Evolutionary conservation across 1,284 basidiomycete species (phyloP).

Genomic region (Fomitopsis pinicola): DNA sequence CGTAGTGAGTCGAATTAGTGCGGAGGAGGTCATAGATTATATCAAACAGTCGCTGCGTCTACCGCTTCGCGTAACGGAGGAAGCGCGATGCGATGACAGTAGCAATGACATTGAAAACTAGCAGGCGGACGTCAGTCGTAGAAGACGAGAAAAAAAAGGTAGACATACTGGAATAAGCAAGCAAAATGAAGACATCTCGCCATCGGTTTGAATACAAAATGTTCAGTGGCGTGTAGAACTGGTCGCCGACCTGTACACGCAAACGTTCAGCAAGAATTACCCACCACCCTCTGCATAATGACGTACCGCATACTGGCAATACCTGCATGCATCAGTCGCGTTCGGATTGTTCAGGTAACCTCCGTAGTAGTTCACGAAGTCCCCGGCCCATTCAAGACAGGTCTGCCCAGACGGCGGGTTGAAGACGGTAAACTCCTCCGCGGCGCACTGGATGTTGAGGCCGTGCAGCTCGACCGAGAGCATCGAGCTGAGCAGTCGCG

Average conservation of each 20-base stretch:
- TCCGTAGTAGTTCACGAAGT: slow-evolving; percentile 58
- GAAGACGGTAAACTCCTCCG: slow-evolving; percentile 66
- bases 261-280: background rate
- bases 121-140: background rate
- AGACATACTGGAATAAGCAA: slow-evolving; percentile 52
- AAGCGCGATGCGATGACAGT: slow-evolving; percentile 72
- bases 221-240: slow-evolving; percentile 69
- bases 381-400: slow-evolving; percentile 66
- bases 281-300: background rate
- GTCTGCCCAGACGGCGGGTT: slow-evolving; percentile 73
- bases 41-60: slow-evolving; percentile 4
- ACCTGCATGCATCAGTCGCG: slow-evolving; percentile 60
- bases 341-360: slow-evolving; percentile 80
- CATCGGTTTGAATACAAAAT: slow-evolving; percentile 66
- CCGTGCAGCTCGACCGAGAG: slow-evolving; percentile 80
- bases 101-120: slow-evolving; percentile 68
- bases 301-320: slow-evolving; percentile 60
- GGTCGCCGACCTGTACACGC: slow-evolving; percentile 46
- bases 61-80: slow-evolving; percentile 69
- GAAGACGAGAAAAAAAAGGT: too few relatives aligned
- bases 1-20: background rate
- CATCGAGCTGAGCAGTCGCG: slow-evolving; percentile 70
- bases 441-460: slow-evolving; percentile 61
- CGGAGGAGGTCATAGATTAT: background rate
- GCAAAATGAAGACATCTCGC: slow-evolving; percentile 72